These are phyloP conservation scores for Kodamaea hsintzibuensis DNA, from an alignment of 805 yeast species.

Conservation along the genomic window DNA sequence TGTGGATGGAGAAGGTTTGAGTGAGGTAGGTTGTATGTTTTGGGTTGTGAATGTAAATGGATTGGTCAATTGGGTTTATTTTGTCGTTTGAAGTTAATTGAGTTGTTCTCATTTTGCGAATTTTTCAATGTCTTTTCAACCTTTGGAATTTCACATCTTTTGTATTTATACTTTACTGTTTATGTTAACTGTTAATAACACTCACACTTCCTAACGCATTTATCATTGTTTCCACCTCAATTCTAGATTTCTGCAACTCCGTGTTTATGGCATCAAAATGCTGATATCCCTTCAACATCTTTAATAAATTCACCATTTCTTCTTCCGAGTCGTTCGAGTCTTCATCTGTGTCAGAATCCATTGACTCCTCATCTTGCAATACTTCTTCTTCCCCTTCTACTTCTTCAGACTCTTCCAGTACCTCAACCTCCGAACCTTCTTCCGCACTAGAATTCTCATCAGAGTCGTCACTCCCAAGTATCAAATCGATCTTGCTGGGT, in stretches of 20 bases:
- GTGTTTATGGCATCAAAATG: slow-evolving; percentile 72
- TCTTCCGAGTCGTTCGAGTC: slow-evolving; percentile 19
- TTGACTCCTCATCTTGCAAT: slow-evolving; percentile 17
- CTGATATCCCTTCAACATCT: slow-evolving; percentile 51
- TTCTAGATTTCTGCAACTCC: slow-evolving; percentile 55
- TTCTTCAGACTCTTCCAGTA: slow-evolving; percentile 10
- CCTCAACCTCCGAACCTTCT: slow-evolving; percentile 12
- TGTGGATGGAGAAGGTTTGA: background rate
- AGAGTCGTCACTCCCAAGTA: slow-evolving; percentile 12
- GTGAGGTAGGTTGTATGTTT: background rate
- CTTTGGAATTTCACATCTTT: too few species aligned
- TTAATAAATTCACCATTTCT: slow-evolving; percentile 40
- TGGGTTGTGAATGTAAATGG: too few species aligned
- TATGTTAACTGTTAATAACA: slow-evolving; percentile 30
- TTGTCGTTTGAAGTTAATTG: too few species aligned
- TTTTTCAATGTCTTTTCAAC: too few species aligned
- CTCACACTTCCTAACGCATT: slow-evolving; percentile 38
- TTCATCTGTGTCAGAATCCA: slow-evolving; percentile 5
- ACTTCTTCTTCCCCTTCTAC: slow-evolving; percentile 7
- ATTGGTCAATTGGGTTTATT: too few species aligned
- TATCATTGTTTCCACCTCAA: slow-evolving; percentile 53
- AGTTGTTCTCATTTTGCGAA: too few species aligned
- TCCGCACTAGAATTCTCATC: slow-evolving; percentile 11
- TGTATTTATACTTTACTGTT: background rate
- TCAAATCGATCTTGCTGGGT: slow-evolving; percentile 13